Evolutionary conservation across 2,329 filamentous ascomycete species (phyloP).

Genomic region (Paecilomyces sp.): DNA sequence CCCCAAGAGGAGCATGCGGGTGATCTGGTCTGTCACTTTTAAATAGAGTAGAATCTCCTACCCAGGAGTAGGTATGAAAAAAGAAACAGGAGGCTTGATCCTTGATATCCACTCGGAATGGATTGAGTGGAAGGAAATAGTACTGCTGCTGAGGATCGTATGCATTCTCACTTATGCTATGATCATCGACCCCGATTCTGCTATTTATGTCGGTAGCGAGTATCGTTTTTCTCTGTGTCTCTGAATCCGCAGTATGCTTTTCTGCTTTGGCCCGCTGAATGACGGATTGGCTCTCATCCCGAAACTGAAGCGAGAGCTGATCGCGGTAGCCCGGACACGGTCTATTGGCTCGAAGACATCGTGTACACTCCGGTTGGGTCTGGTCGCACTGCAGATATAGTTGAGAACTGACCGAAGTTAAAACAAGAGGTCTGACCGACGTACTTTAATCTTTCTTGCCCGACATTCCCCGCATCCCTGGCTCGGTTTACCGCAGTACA

Average conservation of each 20-base stretch:
- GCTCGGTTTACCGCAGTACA: constrained; percentile 24
- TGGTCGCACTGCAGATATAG: constrained; percentile 49
- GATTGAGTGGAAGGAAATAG: neutral
- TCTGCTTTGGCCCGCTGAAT: constrained; percentile 44
- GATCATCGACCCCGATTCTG: neutral
- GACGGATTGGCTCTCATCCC: constrained; percentile 58
- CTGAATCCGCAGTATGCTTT: constrained; percentile 6
- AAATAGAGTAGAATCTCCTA: constrained; percentile 18
- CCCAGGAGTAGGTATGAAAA: constrained; percentile 24
- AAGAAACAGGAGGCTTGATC: constrained; percentile 27
- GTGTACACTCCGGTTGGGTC: constrained; percentile 53
- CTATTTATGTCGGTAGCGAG: neutral
- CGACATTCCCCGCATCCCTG: constrained; percentile 29
- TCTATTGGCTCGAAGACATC: constrained; percentile 55
- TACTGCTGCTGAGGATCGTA: neutral
- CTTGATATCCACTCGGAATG: neutral
- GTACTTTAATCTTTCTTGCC: constrained; percentile 22
- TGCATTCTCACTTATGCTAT: constrained; percentile 1
- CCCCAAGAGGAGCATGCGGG: constrained; percentile 14
- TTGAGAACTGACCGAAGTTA: constrained; percentile 5
- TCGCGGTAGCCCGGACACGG: constrained; percentile 59
- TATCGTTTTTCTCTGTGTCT: constrained; percentile 4
- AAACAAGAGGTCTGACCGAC: constrained; percentile 7
- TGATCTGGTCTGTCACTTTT: constrained; percentile 16
- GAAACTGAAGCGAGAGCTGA: constrained; percentile 58